These are phyloP conservation scores for Fusarium sacchari DNA, from an alignment of 2,329 filamentous ascomycete genomes.

Conservation along the genomic window DNA sequence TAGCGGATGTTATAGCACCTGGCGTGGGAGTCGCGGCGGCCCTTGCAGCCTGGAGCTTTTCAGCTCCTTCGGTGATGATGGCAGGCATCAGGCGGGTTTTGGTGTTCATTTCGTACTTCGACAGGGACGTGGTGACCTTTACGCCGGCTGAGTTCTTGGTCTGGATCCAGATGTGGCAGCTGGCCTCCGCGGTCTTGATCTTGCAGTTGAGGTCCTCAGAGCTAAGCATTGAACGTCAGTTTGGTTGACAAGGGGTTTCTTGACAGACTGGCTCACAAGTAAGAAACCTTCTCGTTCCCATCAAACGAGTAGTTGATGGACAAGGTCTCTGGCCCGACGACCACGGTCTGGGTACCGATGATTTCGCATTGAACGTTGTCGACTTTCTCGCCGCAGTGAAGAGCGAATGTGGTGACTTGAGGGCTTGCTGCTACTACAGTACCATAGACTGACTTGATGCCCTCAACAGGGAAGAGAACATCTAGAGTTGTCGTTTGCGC, in stretches of 20 bases:
- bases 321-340: neutral
- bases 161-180: neutral
- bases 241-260: neutral
- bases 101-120: neutral
- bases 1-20: neutral
- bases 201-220: neutral
- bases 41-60: neutral
- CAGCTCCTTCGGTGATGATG: neutral
- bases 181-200: neutral
- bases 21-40: neutral
- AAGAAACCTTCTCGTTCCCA: neutral
- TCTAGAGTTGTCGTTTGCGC: neutral
- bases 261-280: neutral
- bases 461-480: neutral
- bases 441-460: neutral
- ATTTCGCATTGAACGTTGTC: neutral
- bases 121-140: neutral
- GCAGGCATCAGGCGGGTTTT: neutral
- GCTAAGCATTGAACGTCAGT: neutral
- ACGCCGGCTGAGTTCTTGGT: neutral
- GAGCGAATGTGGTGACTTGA: neutral
- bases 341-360: neutral
- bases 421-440: neutral
- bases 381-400: neutral
- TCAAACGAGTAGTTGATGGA: neutral